Conservation (phyloP, 768 basidiomycete species). For the Suillus subalutaceus region DNA sequence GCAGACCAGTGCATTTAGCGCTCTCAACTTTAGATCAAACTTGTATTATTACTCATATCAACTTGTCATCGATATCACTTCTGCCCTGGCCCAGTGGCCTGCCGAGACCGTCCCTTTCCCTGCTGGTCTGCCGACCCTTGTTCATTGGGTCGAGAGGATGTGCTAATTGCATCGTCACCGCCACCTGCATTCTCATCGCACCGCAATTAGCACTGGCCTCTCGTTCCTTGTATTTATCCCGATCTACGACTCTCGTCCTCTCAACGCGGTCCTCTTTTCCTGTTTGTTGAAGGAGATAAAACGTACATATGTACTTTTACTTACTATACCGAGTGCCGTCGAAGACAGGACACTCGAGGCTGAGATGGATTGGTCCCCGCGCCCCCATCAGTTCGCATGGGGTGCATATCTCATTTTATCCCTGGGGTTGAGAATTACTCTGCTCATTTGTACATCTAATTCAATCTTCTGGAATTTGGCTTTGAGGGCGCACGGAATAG, state of each 20-base stretch:
- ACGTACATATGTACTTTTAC: constrained; percentile 11
- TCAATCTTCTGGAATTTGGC: not conserved
- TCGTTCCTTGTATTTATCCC: constrained; percentile 4
- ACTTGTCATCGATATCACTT: constrained; percentile 26
- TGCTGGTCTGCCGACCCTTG: constrained; percentile 18
- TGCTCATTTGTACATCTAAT: constrained; percentile 8
- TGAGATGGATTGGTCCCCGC: not conserved
- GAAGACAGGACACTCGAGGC: not conserved
- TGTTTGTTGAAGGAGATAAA: constrained; percentile 6
- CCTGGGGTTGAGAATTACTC: constrained; percentile 6
- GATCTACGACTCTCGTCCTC: constrained; percentile 6
- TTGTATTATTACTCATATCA: constrained; percentile 39
- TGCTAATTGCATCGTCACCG: constrained; percentile 5
- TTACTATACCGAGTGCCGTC: constrained; percentile 6
- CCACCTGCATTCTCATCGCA: constrained; percentile 4
- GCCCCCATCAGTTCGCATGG: constrained; percentile 1
- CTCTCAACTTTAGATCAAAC: constrained; percentile 16
- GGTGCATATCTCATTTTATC: constrained; percentile 1
- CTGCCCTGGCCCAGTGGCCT: constrained; percentile 15
- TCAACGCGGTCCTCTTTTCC: not conserved
- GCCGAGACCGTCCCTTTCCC: constrained; percentile 22
- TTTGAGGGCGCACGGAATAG: not conserved
- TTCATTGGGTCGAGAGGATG: constrained; percentile 16
- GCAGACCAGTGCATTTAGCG: constrained; percentile 16
- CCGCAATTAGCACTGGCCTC: constrained; percentile 6